These are phyloP conservation scores for Benincasa hispida DNA, from an alignment of 306 rosid genomes.

Conservation along the genomic window DNA sequence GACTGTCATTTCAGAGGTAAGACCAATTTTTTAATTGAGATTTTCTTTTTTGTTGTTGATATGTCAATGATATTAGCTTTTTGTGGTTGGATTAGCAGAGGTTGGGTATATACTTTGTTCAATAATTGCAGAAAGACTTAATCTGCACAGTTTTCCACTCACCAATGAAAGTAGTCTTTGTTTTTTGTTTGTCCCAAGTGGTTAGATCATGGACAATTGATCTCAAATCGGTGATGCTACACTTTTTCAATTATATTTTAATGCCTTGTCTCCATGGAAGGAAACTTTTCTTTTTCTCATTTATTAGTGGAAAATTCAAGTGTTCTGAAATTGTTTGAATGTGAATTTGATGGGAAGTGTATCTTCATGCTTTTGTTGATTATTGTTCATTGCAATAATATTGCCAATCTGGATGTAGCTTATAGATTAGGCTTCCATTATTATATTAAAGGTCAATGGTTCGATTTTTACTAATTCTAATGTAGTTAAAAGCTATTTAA, in stretches of 20 bases:
- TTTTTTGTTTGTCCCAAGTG: neutral
- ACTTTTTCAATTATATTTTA: neutral
- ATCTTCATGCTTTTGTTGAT: neutral
- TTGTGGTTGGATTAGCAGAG: neutral
- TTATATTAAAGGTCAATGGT: no score
- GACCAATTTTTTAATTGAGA: slow-evolving; percentile 6
- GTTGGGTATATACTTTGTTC: neutral
- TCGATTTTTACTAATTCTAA: neutral
- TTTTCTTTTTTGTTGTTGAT: neutral
- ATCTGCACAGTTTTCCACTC: slow-evolving; percentile 1
- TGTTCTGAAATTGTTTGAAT: neutral
- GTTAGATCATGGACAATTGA: neutral
- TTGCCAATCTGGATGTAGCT: no score
- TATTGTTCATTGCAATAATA: neutral
- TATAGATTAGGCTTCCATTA: no score
- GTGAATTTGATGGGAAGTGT: neutral
- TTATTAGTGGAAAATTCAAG: neutral
- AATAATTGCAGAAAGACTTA: slow-evolving; percentile 3
- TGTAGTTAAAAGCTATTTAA: neutral
- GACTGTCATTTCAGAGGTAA: no score
- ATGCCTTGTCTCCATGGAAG: neutral
- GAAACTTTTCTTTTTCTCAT: neutral
- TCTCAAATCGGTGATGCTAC: neutral
- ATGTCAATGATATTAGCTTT: neutral
- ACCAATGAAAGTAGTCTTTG: neutral